Evolutionary conservation across 116 monocot genomes (phyloP).

Genomic region (Zostera marina): DNA sequence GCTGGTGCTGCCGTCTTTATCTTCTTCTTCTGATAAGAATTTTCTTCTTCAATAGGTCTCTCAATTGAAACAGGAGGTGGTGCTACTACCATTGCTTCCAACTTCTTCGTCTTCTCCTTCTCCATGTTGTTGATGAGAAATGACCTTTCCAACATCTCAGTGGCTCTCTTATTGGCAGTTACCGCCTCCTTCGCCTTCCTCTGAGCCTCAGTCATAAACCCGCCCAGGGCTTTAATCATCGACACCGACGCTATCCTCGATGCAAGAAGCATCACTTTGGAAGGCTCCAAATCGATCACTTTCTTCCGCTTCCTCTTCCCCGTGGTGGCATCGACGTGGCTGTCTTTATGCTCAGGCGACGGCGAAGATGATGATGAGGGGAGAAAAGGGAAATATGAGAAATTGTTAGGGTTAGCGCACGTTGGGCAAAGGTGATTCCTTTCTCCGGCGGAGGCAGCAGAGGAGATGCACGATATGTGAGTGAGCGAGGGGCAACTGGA

Average conservation of each 20-base stretch:
- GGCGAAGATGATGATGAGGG: neutral
- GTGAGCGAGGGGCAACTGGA: constrained; percentile 17
- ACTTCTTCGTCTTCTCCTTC: constrained; percentile 8
- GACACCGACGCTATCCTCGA: constrained; percentile 29
- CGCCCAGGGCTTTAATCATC: constrained; percentile 24
- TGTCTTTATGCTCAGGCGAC: neutral
- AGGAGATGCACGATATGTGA: constrained; percentile 33
- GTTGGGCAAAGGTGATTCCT: constrained; percentile 28
- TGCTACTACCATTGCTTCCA: too few relatives aligned
- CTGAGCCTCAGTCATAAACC: constrained; percentile 31
- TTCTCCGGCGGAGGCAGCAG: neutral
- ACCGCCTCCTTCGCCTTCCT: constrained; percentile 35
- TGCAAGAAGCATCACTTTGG: constrained; percentile 37
- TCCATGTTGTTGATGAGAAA: constrained; percentile 4
- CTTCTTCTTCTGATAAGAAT: constrained; percentile 2
- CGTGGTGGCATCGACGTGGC: neutral
- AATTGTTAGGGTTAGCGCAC: constrained; percentile 22
- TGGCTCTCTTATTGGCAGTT: constrained; percentile 33
- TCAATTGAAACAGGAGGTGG: too few relatives aligned
- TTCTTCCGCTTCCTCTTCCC: neutral
- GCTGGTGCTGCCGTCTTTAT: neutral
- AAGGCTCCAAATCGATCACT: constrained; percentile 10
- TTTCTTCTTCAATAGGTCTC: neutral
- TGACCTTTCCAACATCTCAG: constrained; percentile 37
- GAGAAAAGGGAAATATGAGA: constrained; percentile 19